Percentiles rank a stretch among this genome's conserved stretches.
These are phyloP conservation scores for Paramyrothecium roridum DNA, from an alignment of 2,329 filamentous ascomycete genomes.

Conservation along the genomic window DNA sequence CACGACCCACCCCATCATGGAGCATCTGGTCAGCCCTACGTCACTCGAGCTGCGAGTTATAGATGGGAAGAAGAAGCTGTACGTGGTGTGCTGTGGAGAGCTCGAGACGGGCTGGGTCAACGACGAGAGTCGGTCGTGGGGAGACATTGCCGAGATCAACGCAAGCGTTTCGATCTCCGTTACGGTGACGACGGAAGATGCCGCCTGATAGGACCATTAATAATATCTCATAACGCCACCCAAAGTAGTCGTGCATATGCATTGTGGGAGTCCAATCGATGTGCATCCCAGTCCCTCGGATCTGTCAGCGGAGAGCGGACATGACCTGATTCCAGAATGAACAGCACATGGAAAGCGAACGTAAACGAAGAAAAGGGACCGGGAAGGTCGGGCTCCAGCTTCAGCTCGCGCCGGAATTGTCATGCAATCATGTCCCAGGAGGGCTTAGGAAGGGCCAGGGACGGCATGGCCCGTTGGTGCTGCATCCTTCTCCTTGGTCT, in stretches of 20 bases:
- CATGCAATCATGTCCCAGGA: too few species aligned
- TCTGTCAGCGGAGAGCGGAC: too few species aligned
- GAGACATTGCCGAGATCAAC: conserved; percentile 1
- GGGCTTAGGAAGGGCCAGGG: too few species aligned
- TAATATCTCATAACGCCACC: background rate
- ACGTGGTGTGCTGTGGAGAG: conserved; percentile 8
- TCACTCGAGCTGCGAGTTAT: conserved; percentile 4
- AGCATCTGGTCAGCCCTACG: conserved; percentile 5
- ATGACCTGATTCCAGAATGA: too few species aligned
- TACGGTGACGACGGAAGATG: conserved; percentile 1
- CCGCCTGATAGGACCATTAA: background rate
- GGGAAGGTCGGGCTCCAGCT: too few species aligned
- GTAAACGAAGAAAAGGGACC: too few species aligned
- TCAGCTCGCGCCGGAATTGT: too few species aligned
- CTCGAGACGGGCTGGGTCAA: background rate
- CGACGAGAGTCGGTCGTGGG: background rate
- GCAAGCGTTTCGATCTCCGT: background rate
- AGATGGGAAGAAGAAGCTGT: conserved; percentile 5
- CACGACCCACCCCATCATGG: background rate
- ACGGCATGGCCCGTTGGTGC: too few species aligned
- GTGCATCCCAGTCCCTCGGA: too few species aligned
- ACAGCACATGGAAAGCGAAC: too few species aligned
- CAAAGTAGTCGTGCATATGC: background rate
- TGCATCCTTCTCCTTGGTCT: too few species aligned
- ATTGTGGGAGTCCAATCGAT: too few species aligned